Evolutionary conservation across 2,329 filamentous ascomycete genomes (phyloP), one percentile per base, ranked within the genome.

Genomic region (Pseudogymnoascus sp.): DNA sequence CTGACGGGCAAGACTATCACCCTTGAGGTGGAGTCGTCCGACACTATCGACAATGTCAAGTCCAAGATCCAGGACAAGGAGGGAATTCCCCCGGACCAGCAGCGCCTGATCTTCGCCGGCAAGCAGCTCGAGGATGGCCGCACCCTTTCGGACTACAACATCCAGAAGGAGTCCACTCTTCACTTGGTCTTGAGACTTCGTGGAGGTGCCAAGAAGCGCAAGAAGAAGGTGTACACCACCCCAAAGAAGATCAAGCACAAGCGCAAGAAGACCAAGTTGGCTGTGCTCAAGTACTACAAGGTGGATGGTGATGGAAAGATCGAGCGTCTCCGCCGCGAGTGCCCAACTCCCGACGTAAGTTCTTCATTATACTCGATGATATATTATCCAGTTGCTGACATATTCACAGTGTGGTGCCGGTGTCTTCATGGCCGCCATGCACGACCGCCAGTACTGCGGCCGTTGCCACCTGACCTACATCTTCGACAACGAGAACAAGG

Each of bases 201-300:
- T 86, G 94, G 94, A 86, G 94, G 93, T 80, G 92, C 81, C 78
- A 99, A 99, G 92, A 97, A 97, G 90, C 88, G 95, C 82, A 99
- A 99, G 91, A 96, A 96, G 92, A 99, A 99, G 92, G 94, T 99
- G 73, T 99, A 99, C 90, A 97, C 91, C 79, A 99, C 94, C 76
- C 94, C 94, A 80, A 99, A 99, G 92, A 99, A 99, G 92, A 99
- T 99, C 89, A 99, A 99, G 94, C 94, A 99, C 89, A 99, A 99
- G 92, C 89, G 92, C 85, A 99, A 97, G 92, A 99, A 99, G 93
- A 96, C 90, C 87, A 99, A 99, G 89, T 84, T 99, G 80, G 94
- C 94, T 75, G 93, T 99, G 73, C 92, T 99, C 80, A 99, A 99
- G 89, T 99, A 99, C 90, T 99, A 99, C 90, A 99, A 99, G 90